Evolutionary conservation across 2,329 filamentous ascomycete species (phyloP).

Genomic region (Berkeleyomyces basicola): DNA sequence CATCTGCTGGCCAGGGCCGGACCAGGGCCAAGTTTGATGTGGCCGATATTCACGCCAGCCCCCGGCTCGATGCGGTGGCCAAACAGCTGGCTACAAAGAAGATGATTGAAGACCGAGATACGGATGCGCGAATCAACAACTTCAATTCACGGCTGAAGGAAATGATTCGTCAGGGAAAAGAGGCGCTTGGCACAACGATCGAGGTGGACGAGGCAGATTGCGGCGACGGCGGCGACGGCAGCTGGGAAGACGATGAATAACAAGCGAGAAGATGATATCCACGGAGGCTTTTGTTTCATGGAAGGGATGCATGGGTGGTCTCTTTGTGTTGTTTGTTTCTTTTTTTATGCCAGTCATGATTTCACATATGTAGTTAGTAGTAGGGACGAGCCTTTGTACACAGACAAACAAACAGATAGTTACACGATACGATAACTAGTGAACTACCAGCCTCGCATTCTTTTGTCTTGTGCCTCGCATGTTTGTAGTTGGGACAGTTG

Average conservation of each 20-base stretch:
- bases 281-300: neutral
- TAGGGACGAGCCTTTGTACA: too few species aligned
- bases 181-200: constrained; percentile 62
- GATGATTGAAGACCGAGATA: constrained; percentile 55
- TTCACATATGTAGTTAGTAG: too few species aligned
- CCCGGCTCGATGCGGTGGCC: constrained; percentile 46
- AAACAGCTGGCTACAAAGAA: constrained; percentile 56
- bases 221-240: constrained; percentile 21
- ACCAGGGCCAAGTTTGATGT: constrained; percentile 13
- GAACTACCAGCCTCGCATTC: too few species aligned
- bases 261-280: neutral
- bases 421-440: too few species aligned
- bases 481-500: too few species aligned
- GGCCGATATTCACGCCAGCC: constrained; percentile 25
- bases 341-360: neutral
- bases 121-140: constrained; percentile 61
- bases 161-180: constrained; percentile 78
- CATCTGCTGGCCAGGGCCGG: neutral
- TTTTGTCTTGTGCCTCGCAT: too few species aligned
- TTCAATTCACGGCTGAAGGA: constrained; percentile 66
- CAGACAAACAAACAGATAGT: too few species aligned
- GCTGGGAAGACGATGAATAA: constrained; percentile 11
- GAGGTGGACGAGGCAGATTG: constrained; percentile 40
- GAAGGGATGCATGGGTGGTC: neutral
- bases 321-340: neutral